Base-by-base conservation (phyloP, 192 early-diverging fungal genomes). In the Dissophora globulifera region DNA sequence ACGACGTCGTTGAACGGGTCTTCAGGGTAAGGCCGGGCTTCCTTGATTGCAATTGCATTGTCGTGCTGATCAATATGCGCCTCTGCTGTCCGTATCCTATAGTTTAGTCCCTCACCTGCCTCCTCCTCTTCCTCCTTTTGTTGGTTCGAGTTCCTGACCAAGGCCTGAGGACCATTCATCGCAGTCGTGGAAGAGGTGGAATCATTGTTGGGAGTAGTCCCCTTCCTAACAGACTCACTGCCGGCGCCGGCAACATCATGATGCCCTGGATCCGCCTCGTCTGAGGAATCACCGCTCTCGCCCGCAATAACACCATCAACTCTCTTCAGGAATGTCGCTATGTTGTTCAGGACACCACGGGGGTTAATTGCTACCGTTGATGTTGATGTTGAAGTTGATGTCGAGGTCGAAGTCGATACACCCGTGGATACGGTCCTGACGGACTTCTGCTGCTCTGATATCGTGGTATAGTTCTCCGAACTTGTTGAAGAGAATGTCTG, bases 241-340 rank as follows among this genome's bases (percentile, higher is more conserved):
- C n/a, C n/a, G n/a, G n/a, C n/a, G n/a, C n/a, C 35, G 6, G 35
- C 7, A 9, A 38, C 35, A 38, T 13, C 35, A n/a, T 45, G 43
- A 4, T 59, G 55, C 7, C 54, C 42, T 27, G 51, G 22, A 33
- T 61, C 58, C 5, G 57, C 41, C 33, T 69, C 58, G 50, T 69
- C 67, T 11, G 57, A 59, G 29, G 58, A 69, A 38, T 38, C 41
- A 31, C 31, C 31, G 17, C 30, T 33, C 13, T 69, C 67, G 8
- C 67, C 67, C 17, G 58, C 58, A 53, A 69, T 69, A 3, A 60
- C 67, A 6, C 67, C 67, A 27, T 69, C 67, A 2, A 62, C 68
- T 10, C 62, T 71, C 27, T 71, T 71, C 25, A 71, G 35, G 49
- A 71, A 71, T 32, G 68, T 46, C 1, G 68, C 52, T 30, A 71